phyloP scores from a whole-genome alignment of 305 asterid genomes.

The Fraxinus platypoda region DNA sequence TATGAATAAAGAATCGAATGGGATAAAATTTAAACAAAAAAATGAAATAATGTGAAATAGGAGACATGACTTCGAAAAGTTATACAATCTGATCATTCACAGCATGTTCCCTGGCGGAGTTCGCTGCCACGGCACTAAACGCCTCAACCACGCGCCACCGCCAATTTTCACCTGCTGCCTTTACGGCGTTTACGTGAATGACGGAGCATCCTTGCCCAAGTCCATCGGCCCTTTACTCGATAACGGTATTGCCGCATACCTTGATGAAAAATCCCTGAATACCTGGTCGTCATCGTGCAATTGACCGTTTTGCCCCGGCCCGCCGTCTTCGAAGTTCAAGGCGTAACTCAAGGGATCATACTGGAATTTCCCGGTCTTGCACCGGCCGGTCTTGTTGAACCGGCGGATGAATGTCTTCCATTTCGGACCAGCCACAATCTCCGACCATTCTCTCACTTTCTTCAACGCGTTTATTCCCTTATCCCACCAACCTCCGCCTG shows the following conservation, averaged over 20 bases:
- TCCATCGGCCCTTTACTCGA: conserved; percentile 28
- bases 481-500: conserved; percentile 38
- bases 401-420: conserved; percentile 85
- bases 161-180: background rate
- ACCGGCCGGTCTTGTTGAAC: conserved; percentile 35
- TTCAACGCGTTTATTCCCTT: conserved; percentile 40
- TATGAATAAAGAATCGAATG: background rate
- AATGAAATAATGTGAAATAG: background rate
- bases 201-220: conserved; percentile 31
- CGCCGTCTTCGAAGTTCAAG: conserved; percentile 69
- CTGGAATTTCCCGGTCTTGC: conserved; percentile 41
- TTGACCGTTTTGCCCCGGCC: conserved; percentile 39
- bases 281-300: conserved; percentile 38
- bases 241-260: conserved; percentile 47
- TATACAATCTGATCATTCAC: background rate
- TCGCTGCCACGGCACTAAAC: background rate
- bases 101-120: background rate
- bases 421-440: conserved; percentile 73
- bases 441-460: conserved; percentile 69
- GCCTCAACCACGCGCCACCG: background rate
- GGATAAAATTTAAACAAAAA: background rate
- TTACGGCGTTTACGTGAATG: conserved; percentile 18
- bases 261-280: conserved; percentile 51
- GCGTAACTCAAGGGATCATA: conserved; percentile 75
- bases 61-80: background rate